Percentiles rank a stretch among this genome's conserved stretches.
These are phyloP conservation scores for Gnaphalium uliginosum DNA, from an alignment of 129 eudicot species.

Conservation along the genomic window DNA sequence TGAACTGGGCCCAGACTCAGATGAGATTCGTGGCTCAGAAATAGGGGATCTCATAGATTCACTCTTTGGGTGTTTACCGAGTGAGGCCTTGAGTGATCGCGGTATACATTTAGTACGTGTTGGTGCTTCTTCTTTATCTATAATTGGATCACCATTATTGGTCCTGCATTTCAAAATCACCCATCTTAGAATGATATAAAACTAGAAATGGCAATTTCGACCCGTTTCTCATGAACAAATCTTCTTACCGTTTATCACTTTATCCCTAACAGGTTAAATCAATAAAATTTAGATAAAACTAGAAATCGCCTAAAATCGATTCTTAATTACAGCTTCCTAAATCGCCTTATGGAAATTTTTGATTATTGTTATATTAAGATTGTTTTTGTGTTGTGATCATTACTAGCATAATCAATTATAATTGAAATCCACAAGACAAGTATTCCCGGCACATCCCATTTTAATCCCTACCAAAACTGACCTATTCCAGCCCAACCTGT, in stretches of 20 bases:
- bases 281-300: neutral
- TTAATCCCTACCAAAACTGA: neutral
- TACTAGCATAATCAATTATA: neutral
- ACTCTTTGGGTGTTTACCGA: slow-evolving; percentile 61
- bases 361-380: neutral
- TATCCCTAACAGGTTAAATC: neutral
- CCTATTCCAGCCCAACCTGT: neutral
- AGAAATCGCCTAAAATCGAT: neutral
- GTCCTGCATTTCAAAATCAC: slow-evolving; percentile 48
- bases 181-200: slow-evolving; percentile 17
- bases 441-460: too few relatives aligned
- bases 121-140: slow-evolving; percentile 53
- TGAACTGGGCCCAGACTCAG: slow-evolving; percentile 56
- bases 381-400: neutral
- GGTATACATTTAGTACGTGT: slow-evolving; percentile 73
- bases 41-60: slow-evolving; percentile 82
- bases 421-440: neutral
- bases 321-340: neutral
- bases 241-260: neutral
- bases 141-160: slow-evolving; percentile 41
- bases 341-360: neutral
- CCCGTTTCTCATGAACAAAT: neutral
- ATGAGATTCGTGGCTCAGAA: slow-evolving; percentile 77
- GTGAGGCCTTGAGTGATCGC: slow-evolving; percentile 61
- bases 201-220: neutral